Percentiles rank a stretch among this genome's conserved stretches.
phyloP scores from a whole-genome alignment of 2,329 filamentous ascomycete genomes.

The Xylariales sp. region DNA sequence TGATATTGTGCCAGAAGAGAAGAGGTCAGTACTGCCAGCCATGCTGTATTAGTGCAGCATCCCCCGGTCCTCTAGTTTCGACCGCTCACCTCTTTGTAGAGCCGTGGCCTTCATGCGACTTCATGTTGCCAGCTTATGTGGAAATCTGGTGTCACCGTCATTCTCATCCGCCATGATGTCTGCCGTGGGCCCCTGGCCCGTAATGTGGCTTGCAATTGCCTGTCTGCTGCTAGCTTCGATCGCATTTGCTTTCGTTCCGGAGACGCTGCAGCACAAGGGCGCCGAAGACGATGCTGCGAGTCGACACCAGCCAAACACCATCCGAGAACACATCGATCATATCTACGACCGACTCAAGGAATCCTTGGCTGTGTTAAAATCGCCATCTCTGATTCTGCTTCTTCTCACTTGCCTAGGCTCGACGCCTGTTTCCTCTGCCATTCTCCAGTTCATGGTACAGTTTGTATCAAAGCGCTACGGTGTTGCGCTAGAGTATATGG shows the following conservation, averaged over 20 bases:
- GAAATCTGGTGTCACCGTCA: conserved; percentile 30
- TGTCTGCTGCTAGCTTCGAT: not conserved
- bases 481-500: conserved; percentile 21
- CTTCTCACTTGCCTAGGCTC: conserved; percentile 9
- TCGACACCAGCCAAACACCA: not conserved
- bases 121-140: conserved; percentile 23
- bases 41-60: not conserved
- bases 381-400: conserved; percentile 12
- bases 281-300: not conserved
- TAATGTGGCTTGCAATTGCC: conserved; percentile 1
- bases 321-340: not conserved
- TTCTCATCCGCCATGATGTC: conserved; percentile 31
- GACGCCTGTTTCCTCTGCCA: conserved; percentile 6
- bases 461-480: conserved; percentile 26
- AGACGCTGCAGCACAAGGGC: conserved; percentile 9
- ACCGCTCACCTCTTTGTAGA: conserved; percentile 16
- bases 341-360: conserved; percentile 7
- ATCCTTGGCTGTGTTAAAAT: conserved; percentile 8
- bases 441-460: conserved; percentile 18
- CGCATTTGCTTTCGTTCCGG: conserved; percentile 11
- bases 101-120: conserved; percentile 30
- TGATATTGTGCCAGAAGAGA: conserved; percentile 30
- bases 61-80: no score
- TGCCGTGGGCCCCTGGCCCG: conserved; percentile 23
- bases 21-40: conserved; percentile 23